Base-by-base conservation (phyloP, 306 rosid genomes). In the Castanospermum australe region DNA sequence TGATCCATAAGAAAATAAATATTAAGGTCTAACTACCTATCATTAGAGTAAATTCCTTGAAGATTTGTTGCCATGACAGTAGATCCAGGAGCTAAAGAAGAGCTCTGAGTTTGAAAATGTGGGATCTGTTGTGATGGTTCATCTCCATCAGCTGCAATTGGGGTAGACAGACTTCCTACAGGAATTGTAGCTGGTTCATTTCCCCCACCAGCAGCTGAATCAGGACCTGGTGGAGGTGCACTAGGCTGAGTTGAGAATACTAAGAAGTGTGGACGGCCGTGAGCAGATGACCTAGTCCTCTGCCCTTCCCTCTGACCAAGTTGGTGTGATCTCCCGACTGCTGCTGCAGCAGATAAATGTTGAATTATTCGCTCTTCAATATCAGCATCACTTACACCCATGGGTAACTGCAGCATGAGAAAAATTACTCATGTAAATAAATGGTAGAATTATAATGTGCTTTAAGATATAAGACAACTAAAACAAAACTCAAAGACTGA, bases 341-440 rank as follows among this genome's bases (percentile, higher is more conserved):
- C 92, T 51, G 97, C 89, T 8, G 98, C 97, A 30, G 98, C 94
- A 24, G 98, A 90, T 86, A 93, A 83, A 82, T 88, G 98, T 81
- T 89, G 97, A 78, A 93, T 80, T 68, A 93, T 86, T 54, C 89
- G 78, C 81, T 91, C 92, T 88, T 91, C 98, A 74, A 93, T 90
- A 60, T 90, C 94, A 14, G 83, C 73, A 64, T 84, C 87, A 66
- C 77, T 85, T 48, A 79, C 84, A 52, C 89, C 92, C 28, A 77
- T 66, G 3, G 90, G 88, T 66, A 90, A 81, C 97, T 92, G 86
- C 88, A 85, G 71, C 66, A 17, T 38, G 59, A 48, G 41, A 70
- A 50, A 74, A 25, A 41, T 57, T 72, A 25, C 21, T 48, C 47
- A 50, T 30, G 41, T 47, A 81, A n/a, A 51, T 45, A 60, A 48